A percentile compares a stretch with the other conserved stretches of the same genome.
Conservation (phyloP, 2,329 filamentous ascomycete genomes). For the Parascedosporium putredinis region DNA sequence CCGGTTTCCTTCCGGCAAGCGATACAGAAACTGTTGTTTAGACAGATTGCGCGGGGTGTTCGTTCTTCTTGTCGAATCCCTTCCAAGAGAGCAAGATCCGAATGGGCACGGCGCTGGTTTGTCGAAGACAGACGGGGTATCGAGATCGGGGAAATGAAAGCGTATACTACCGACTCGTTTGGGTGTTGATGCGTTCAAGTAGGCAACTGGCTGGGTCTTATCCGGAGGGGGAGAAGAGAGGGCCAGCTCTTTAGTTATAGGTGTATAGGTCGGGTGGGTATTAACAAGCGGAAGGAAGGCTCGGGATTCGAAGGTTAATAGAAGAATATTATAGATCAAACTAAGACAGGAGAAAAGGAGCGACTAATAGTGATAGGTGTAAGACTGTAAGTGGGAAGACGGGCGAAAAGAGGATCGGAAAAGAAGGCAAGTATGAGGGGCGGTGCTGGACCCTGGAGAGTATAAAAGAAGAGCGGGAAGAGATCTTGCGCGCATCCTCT, state of each 20-base stretch:
- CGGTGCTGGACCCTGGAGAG: conserved; percentile 37
- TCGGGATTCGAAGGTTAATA: conserved; percentile 25
- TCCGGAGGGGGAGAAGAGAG: conserved; percentile 34
- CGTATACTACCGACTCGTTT: conserved; percentile 25
- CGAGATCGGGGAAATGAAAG: conserved; percentile 10
- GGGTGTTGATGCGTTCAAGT: conserved; percentile 18
- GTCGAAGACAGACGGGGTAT: conserved; percentile 6
- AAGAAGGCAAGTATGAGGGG: conserved; percentile 31
- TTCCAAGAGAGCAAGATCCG: conserved; percentile 6
- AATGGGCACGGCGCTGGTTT: conserved; percentile 4
- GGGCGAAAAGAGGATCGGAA: conserved; percentile 25
- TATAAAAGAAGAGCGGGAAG: conserved; percentile 39
- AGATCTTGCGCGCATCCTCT: conserved; percentile 10
- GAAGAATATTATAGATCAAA: conserved; percentile 21
- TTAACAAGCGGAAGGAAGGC: conserved; percentile 12
- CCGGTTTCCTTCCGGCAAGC: conserved; percentile 2
- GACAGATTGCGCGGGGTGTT: background rate
- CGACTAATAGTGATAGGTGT: conserved; percentile 29
- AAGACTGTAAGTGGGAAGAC: conserved; percentile 8
- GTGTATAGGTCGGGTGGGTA: conserved; percentile 29
- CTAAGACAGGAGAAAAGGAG: conserved; percentile 30
- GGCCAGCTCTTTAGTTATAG: conserved; percentile 43
- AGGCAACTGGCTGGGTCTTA: conserved; percentile 21
- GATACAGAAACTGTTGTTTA: background rate
- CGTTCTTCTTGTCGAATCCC: background rate